A percentile compares a stretch with the other conserved stretches of the same genome.
Conservation (phyloP, 257 asterid species). For the Datura wrightii region DNA sequence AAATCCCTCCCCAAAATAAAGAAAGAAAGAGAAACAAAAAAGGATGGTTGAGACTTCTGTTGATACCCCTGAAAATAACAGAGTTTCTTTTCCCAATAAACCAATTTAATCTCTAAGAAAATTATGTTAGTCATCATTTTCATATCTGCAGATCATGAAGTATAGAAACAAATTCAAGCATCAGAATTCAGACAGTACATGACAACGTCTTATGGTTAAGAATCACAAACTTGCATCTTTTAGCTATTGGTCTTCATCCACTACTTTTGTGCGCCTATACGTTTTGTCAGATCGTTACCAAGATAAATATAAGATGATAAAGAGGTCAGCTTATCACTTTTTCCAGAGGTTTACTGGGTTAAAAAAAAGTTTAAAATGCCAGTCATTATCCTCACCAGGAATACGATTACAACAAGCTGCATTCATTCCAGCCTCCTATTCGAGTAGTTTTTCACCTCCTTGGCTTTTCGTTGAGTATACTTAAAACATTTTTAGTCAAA, state of each 20-base stretch:
- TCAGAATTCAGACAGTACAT: not conserved
- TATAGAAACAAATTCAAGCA: not conserved
- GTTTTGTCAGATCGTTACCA: not conserved
- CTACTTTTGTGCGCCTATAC: not conserved
- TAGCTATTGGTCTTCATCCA: not conserved
- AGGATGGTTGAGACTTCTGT: not conserved
- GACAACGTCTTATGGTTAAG: not conserved
- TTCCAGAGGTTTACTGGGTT: not conserved
- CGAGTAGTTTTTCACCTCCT: not conserved
- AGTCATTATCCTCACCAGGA: slow-evolving; percentile 3
- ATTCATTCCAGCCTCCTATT: not conserved
- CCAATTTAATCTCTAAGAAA: not conserved
- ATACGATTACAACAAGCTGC: not conserved
- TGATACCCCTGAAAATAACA: slow-evolving; percentile 9
- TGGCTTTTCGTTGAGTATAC: not conserved
- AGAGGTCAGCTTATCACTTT: not conserved
- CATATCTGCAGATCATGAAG: not conserved
- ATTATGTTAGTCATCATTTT: not conserved
- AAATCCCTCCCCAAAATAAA: not conserved
- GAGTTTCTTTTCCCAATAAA: not conserved
- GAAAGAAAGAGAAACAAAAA: not conserved
- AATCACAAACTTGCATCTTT: not conserved
- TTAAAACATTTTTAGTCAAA: not conserved
- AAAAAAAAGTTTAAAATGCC: not conserved
- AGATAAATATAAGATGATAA: not conserved